Evolutionary conservation across 2,329 filamentous ascomycete species (phyloP).

Genomic region (Triangularia setosa): DNA sequence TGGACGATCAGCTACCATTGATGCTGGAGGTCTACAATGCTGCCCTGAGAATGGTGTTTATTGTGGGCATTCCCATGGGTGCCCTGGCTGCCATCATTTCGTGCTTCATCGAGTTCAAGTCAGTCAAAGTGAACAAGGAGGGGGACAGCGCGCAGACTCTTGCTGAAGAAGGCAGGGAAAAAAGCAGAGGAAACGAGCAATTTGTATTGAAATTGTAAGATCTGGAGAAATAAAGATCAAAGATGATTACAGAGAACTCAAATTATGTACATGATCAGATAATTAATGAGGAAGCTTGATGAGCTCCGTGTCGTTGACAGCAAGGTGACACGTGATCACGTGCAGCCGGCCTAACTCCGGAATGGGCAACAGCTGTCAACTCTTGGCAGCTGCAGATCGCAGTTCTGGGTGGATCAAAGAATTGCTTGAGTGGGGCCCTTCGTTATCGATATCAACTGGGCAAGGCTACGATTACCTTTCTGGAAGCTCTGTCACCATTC

Average conservation of each 20-base stretch:
- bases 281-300: background rate
- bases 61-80: conserved; percentile 21
- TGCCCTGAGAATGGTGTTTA: conserved; percentile 17
- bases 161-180: background rate
- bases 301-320: background rate
- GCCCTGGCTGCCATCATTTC: conserved; percentile 18
- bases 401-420: background rate
- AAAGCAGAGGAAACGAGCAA: background rate
- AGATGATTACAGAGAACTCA: background rate
- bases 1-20: conserved; percentile 14
- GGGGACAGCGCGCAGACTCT: background rate
- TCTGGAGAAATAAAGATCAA: no score
- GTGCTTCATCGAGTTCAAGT: conserved; percentile 24
- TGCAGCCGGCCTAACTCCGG: background rate
- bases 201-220: no score
- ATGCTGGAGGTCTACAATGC: conserved; percentile 24
- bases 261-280: background rate
- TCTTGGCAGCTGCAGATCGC: background rate
- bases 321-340: background rate
- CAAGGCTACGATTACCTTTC: background rate
- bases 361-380: background rate
- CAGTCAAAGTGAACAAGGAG: conserved; percentile 12
- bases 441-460: background rate
- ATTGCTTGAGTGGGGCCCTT: background rate
- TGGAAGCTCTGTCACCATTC: background rate